Conservation (phyloP, 2,329 filamentous ascomycete genomes). For the Pleoardoris graminearum region DNA sequence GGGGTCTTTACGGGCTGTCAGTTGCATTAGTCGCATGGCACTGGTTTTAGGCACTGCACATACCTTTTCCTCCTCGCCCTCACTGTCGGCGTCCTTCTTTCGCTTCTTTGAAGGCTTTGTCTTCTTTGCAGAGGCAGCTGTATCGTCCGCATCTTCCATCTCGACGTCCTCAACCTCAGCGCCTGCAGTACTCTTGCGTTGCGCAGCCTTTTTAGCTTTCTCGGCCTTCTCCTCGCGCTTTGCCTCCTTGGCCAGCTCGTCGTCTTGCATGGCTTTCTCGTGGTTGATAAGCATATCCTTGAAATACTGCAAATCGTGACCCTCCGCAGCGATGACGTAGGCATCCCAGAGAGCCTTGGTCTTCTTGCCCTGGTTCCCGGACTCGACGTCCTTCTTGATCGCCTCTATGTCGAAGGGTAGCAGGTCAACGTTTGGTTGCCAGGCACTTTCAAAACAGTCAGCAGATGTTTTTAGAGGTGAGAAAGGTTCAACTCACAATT, state of each 20-base stretch:
- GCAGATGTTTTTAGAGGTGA: not conserved
- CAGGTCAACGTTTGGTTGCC: conserved; percentile 85
- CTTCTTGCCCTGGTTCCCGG: conserved; percentile 81
- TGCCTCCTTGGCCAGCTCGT: conserved; percentile 63
- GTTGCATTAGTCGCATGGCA: conserved; percentile 27
- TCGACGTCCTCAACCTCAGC: conserved; percentile 43
- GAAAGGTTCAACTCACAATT: conserved; percentile 77
- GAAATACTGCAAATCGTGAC: conserved; percentile 77
- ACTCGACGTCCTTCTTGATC: conserved; percentile 70
- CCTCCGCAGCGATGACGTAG: conserved; percentile 77
- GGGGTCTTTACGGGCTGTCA: conserved; percentile 54
- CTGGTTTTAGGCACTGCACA: conserved; percentile 7
- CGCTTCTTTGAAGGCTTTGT: conserved; percentile 64
- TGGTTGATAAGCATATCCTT: conserved; percentile 72
- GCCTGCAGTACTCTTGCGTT: conserved; percentile 45
- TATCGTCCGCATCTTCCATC: conserved; percentile 47
- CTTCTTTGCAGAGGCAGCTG: conserved; percentile 46
- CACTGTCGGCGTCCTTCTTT: conserved; percentile 69
- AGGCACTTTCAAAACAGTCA: conserved; percentile 64
- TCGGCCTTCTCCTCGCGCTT: conserved; percentile 65
- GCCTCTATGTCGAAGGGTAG: conserved; percentile 74
- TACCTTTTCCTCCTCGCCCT: conserved; percentile 71
- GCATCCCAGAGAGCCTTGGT: conserved; percentile 78
- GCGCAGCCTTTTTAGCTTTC: conserved; percentile 60
- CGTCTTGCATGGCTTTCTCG: conserved; percentile 58